Conservation (phyloP, 1,284 basidiomycete genomes). For the Fistulinella staudtii region DNA sequence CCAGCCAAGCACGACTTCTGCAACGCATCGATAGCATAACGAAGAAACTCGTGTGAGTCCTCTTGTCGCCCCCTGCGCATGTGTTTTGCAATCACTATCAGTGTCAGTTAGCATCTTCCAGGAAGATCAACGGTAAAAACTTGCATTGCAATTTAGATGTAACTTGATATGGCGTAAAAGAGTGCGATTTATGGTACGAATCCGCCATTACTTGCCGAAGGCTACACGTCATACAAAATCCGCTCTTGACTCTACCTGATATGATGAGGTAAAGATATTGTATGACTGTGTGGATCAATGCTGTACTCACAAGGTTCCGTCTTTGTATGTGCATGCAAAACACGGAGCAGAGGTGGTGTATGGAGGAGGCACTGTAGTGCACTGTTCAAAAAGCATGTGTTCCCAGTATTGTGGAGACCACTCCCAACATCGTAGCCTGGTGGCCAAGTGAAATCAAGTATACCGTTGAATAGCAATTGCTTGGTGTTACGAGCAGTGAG, state of each 20-base stretch:
- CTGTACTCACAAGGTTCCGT: slow-evolving; percentile 45
- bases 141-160: slow-evolving; percentile 66
- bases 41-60: slow-evolving; percentile 97
- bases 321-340: slow-evolving; percentile 58
- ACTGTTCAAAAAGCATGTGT: slow-evolving; percentile 97
- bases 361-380: slow-evolving; percentile 93
- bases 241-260: slow-evolving; percentile 51
- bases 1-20: slow-evolving; percentile 83
- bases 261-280: slow-evolving; percentile 10
- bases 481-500: slow-evolving; percentile 17
- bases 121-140: slow-evolving; percentile 26
- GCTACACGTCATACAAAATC: slow-evolving; percentile 78
- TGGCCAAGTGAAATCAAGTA: slow-evolving; percentile 58
- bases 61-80: slow-evolving; percentile 92
- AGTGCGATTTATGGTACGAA: slow-evolving; percentile 41
- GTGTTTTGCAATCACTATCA: slow-evolving; percentile 83
- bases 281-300: not conserved
- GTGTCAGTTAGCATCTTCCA: slow-evolving; percentile 9
- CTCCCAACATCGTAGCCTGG: slow-evolving; percentile 42
- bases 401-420: slow-evolving; percentile 89
- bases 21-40: slow-evolving; percentile 89
- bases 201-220: slow-evolving; percentile 54
- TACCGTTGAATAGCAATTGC: slow-evolving; percentile 44
- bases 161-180: slow-evolving; percentile 62
- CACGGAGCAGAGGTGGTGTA: slow-evolving; percentile 83